phyloP scores from a whole-genome alignment of 1,284 basidiomycete genomes.

The Trichosporon sp. region DNA sequence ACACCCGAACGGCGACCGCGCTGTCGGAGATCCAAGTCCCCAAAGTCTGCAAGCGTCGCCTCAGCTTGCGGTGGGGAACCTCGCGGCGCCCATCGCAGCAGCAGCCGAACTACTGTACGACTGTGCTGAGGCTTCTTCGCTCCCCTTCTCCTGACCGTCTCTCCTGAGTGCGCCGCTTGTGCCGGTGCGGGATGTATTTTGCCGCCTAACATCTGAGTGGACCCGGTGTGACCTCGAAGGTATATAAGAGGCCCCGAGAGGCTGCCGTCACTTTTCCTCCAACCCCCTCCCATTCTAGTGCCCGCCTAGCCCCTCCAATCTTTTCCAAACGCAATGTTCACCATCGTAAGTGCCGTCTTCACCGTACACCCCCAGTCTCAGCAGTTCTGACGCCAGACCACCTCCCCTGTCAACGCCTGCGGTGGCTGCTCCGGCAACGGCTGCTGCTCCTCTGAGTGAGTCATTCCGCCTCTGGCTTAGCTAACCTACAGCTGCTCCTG shows the following conservation, averaged over 20 bases:
- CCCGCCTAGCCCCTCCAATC: not conserved
- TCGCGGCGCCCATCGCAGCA: not conserved
- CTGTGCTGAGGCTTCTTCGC: slow-evolving; percentile 1
- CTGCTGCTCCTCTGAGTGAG: slow-evolving; percentile 12
- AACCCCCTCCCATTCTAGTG: not conserved
- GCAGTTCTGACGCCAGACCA: not conserved
- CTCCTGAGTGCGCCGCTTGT: not conserved
- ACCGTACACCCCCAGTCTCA: not conserved
- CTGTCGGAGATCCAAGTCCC: not conserved
- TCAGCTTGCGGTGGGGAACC: not conserved
- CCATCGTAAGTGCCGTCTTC: not conserved
- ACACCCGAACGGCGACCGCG: not conserved
- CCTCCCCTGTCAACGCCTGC: slow-evolving; percentile 3
- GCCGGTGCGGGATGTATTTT: not conserved
- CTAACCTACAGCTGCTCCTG: slow-evolving; percentile 6
- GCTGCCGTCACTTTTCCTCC: not conserved
- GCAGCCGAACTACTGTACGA: not conserved
- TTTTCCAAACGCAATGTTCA: slow-evolving; percentile 9
- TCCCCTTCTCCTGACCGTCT: not conserved
- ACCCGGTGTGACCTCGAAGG: not conserved
- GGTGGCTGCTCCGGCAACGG: slow-evolving; percentile 17
- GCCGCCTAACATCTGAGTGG: not conserved
- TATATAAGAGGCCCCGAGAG: slow-evolving; percentile 13
- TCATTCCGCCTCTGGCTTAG: not conserved
- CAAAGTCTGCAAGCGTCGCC: not conserved